Base-by-base conservation (phyloP, 2,329 filamentous ascomycete genomes). In the Fusarium abutilonis region DNA sequence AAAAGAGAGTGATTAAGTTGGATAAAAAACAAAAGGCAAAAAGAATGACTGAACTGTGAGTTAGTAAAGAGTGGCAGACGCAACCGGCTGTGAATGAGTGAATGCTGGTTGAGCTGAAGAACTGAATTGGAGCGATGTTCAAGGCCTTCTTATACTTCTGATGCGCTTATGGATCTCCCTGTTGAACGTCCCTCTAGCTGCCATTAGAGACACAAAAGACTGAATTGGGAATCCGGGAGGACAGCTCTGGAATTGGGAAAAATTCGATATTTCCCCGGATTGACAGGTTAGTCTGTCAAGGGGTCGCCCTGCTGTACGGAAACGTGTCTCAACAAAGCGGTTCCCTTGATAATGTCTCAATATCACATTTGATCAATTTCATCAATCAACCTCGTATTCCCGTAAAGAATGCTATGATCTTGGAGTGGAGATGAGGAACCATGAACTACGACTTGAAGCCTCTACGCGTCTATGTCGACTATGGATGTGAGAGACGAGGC, bases 51-150 rank as follows among this genome's bases (percentile, higher is more conserved):
- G 9, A 13, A 6, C 9, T 32, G 34, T 36, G 9, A 17, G 38
- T 55, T 59, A 53, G 47, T 41, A 64, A 64, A 56, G 60, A 64
- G 52, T 65, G 61, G 10, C 56, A 64, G 60, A 36, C 46, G 44
- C 61, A 65, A 64, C 48, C 61, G n/a, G 60, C 60, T 61, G 17
- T 61, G 46, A 64, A 62, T 3, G 52, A 58, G 52, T 41, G 56
- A 13, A 58, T 62, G 61, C 56, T 65, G 61, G 44, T 52, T 64
- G 61, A 41, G 61, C 61, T 58, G 61, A 58, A 34, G 56, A 62
- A 4, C 26, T 28, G 26, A 58, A n/a, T 46, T 62, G 46, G 36
- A 8, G 34, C 15, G 56, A 45, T 28, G 14, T 52, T 28, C 9
- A 35, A 4, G 11, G 31, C 29, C 61, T 65, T 65, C 56, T 65